A percentile compares a stretch with the other conserved stretches of the same genome.
These are phyloP conservation scores for Calonectria leucothoes DNA, from an alignment of 2,329 filamentous ascomycete species.

Conservation along the genomic window DNA sequence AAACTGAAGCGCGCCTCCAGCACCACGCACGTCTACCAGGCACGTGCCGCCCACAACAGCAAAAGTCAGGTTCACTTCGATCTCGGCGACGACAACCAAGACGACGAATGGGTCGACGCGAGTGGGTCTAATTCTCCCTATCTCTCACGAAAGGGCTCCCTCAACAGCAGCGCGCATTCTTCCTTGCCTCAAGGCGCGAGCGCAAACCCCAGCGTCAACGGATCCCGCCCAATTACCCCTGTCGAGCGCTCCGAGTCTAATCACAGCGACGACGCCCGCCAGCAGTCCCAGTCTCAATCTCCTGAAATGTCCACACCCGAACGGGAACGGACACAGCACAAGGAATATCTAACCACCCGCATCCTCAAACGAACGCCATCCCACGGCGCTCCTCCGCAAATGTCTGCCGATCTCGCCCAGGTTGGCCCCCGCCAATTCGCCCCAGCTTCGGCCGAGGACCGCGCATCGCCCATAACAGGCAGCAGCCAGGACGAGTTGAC, in stretches of 20 bases:
- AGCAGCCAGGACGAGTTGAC: constrained; percentile 62
- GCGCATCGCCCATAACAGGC: constrained; percentile 38
- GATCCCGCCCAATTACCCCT: constrained; percentile 51
- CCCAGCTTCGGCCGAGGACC: constrained; percentile 43
- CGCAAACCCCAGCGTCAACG: constrained; percentile 45
- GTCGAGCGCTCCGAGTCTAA: constrained; percentile 35
- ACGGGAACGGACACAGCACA: constrained; percentile 62
- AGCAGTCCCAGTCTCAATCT: constrained; percentile 18
- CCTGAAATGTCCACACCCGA: constrained; percentile 46
- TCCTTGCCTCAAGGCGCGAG: constrained; percentile 54
- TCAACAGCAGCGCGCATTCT: constrained; percentile 62
- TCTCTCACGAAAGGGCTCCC: constrained; percentile 58
- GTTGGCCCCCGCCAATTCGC: constrained; percentile 53
- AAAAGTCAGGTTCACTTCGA: constrained; percentile 73
- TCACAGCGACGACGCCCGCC: constrained; percentile 20
- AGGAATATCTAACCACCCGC: constrained; percentile 75
- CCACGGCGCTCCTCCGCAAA: constrained; percentile 71
- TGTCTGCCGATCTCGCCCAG: constrained; percentile 67
- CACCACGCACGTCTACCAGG: constrained; percentile 60
- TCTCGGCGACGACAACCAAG: constrained; percentile 62
- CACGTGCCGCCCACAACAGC: constrained; percentile 52
- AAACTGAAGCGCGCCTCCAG: constrained; percentile 66
- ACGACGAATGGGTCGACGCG: constrained; percentile 76
- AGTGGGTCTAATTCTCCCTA: constrained; percentile 73
- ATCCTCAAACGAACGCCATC: constrained; percentile 74